These are phyloP conservation scores for Amanita rubescens DNA, from an alignment of 768 basidiomycete species.

Conservation along the genomic window DNA sequence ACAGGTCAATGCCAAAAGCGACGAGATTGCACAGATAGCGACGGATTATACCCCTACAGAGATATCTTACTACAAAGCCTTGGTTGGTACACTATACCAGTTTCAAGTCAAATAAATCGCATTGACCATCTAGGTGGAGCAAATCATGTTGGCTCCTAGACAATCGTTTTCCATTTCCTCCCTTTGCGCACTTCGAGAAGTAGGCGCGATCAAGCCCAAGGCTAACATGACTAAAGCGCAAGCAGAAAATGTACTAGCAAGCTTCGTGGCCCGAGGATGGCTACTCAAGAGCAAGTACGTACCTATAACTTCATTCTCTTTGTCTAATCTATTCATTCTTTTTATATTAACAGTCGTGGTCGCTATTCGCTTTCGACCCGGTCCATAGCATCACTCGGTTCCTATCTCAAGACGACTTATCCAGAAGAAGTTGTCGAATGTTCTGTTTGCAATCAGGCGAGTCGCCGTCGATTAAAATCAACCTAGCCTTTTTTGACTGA, in stretches of 20 bases:
- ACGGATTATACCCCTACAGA: conserved; percentile 76
- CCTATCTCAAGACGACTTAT: conserved; percentile 70
- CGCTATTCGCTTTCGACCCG: conserved; percentile 75
- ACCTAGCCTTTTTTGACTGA: background rate
- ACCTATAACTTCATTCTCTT: background rate
- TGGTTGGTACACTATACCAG: conserved; percentile 40
- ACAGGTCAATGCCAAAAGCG: conserved; percentile 75
- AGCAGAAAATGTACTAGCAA: conserved; percentile 62
- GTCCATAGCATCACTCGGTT: conserved; percentile 61
- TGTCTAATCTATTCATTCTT: conserved; percentile 3
- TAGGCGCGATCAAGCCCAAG: conserved; percentile 48
- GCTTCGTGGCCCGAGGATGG: conserved; percentile 84
- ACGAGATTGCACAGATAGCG: conserved; percentile 78
- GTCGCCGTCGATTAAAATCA: conserved; percentile 6
- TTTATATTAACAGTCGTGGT: conserved; percentile 48
- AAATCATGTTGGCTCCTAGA: conserved; percentile 76
- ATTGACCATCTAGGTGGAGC: conserved; percentile 56
- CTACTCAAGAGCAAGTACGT: conserved; percentile 66
- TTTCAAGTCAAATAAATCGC: background rate
- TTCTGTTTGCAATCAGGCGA: conserved; percentile 63
- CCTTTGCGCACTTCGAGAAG: conserved; percentile 67
- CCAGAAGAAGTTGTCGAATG: conserved; percentile 68
- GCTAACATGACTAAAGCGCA: conserved; percentile 66
- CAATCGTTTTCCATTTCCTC: conserved; percentile 74
- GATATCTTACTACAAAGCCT: conserved; percentile 77